phyloP scores from a whole-genome alignment of 2,329 filamentous ascomycete species.

The Rhinocladiella mackenziei region DNA sequence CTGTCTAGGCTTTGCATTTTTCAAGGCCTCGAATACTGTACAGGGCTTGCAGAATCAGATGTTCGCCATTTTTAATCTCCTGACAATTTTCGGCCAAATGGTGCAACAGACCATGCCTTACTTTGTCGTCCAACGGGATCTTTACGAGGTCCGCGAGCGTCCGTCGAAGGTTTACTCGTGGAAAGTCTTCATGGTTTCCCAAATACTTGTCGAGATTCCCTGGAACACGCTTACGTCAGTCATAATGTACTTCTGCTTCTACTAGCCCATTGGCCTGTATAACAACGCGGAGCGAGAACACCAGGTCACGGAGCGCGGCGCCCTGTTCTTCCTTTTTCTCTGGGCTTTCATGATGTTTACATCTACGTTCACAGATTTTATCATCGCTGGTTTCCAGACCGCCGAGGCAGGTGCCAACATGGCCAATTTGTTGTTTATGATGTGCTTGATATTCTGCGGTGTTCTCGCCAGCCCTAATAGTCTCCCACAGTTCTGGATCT shows the following conservation, averaged over 20 bases:
- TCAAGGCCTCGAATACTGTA: constrained; percentile 65
- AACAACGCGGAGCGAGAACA: constrained; percentile 51
- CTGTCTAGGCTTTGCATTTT: too few species aligned
- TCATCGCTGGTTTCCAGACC: constrained; percentile 72
- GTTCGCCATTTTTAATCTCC: constrained; percentile 80
- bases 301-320: constrained; percentile 66
- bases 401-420: constrained; percentile 62
- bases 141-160: constrained; percentile 58
- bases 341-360: constrained; percentile 66
- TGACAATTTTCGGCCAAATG: constrained; percentile 67
- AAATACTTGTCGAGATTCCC: constrained; percentile 67
- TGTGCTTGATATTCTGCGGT: constrained; percentile 57
- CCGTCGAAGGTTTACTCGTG: constrained; percentile 69
- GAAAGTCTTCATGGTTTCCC: constrained; percentile 67
- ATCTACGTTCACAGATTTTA: constrained; percentile 66
- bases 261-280: constrained; percentile 57
- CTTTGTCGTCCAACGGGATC: constrained; percentile 54
- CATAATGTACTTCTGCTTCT: constrained; percentile 61
- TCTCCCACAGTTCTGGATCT: constrained; percentile 69
- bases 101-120: constrained; percentile 52
- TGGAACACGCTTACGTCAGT: constrained; percentile 60
- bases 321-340: constrained; percentile 63
- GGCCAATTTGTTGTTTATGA: constrained; percentile 56
- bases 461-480: constrained; percentile 57
- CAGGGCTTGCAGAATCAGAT: constrained; percentile 86